Evolutionary conservation across 2,329 filamentous ascomycete genomes (phyloP).

Genomic region (Fusarium avenaceum): DNA sequence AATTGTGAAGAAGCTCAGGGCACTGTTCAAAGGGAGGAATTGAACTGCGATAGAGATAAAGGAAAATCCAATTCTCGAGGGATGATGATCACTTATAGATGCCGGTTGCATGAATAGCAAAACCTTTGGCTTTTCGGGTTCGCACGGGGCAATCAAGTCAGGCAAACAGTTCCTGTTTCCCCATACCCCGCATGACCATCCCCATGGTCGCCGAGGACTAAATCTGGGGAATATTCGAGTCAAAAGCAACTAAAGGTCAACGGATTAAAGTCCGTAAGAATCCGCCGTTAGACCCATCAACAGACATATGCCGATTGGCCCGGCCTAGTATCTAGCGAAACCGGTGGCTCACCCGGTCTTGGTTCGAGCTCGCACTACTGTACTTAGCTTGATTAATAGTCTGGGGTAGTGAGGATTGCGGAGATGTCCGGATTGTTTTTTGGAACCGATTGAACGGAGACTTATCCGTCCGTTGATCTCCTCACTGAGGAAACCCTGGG

Average conservation of each 20-base stretch:
- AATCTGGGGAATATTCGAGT: background rate
- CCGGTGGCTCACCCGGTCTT: background rate
- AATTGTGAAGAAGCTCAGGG: too few relatives aligned
- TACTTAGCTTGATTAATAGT: too few relatives aligned
- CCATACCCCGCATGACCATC: conserved; percentile 3
- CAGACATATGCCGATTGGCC: background rate
- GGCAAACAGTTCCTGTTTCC: background rate
- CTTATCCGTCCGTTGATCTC: background rate
- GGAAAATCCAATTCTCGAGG: background rate
- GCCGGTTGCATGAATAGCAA: too few relatives aligned
- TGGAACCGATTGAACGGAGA: background rate
- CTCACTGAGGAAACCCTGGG: too few relatives aligned
- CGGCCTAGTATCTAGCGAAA: too few relatives aligned
- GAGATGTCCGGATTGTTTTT: background rate
- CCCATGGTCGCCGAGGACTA: background rate
- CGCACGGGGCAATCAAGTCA: too few relatives aligned
- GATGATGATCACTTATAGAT: background rate
- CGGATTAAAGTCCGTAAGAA: conserved; percentile 3
- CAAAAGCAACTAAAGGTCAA: background rate
- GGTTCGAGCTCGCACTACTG: background rate
- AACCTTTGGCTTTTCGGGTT: too few relatives aligned
- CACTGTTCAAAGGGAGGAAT: too few relatives aligned
- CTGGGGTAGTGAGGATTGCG: too few relatives aligned
- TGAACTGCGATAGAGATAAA: background rate
- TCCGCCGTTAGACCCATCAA: background rate